Evolutionary conservation across 1,284 basidiomycete species (phyloP), one percentile per base, ranked within the genome.

Genomic region (Rhodofomes roseus): DNA sequence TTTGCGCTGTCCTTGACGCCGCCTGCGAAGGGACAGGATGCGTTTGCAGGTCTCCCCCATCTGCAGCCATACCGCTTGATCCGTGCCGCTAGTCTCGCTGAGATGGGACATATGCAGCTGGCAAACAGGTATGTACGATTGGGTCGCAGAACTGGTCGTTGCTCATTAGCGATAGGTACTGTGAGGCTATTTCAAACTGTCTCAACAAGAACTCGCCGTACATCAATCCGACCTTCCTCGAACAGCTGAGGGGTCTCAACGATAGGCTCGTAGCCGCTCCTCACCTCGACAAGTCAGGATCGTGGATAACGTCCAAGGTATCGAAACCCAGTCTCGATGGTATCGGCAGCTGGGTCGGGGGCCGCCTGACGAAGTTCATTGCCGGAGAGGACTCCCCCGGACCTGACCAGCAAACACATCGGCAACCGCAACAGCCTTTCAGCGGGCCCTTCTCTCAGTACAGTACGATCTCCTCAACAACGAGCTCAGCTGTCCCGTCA

Each of bases 331-430:
- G 93, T 60, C 80, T 98, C 55, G 95, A 98, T 69, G 90, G 90
- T 50, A 86, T 99, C 52, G 93, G 96, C 56, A 91, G 89, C 56
- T 98, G 95, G 86, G 81, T 99, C 27, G 96, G 96, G 74, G 92
- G 92, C n/a, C 85, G 92, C 14, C 87, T 99, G 66, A 95, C 95
- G 31, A 97, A 97, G 72, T 92, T 99, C 67, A 96, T 99, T 62
- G 94, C 96, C 14, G 97, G 95, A 2, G 95, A 96, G 59, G 80
- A 81, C 23, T 86, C 86, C 31, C 71, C 77, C 4, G 72, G 77
- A 12, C 73, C 77, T 8, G 70, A 74, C 20, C 69, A 76, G 8
- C 74, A 73, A 23, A 74, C 79, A 27, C 76, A 79, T 16, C 62
- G 68, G 20, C 69, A 72, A 3, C 83, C 78, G 66, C 73, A 78